These are phyloP conservation scores for Geotrichum ghanense DNA, from an alignment of 805 yeast genomes.

Conservation along the genomic window DNA sequence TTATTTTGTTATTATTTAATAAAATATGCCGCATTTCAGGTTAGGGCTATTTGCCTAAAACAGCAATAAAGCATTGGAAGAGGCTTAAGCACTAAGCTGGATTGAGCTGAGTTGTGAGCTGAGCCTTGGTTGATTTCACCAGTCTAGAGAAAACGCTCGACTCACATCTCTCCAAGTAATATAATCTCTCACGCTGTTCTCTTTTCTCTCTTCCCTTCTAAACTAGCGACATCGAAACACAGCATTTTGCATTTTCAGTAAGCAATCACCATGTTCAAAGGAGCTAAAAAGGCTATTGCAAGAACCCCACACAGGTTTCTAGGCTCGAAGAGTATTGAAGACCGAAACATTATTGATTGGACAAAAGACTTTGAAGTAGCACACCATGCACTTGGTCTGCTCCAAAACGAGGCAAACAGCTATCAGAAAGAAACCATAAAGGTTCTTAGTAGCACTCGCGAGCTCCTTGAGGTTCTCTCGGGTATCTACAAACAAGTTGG, in stretches of 20 bases:
- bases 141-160: too few species aligned
- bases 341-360: slow-evolving; percentile 25
- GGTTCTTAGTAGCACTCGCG: slow-evolving; percentile 2
- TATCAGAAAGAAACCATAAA: slow-evolving; percentile 11
- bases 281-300: slow-evolving; percentile 26
- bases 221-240: too few species aligned
- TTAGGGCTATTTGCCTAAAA: too few species aligned
- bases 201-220: too few species aligned
- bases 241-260: not conserved
- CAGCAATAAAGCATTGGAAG: too few species aligned
- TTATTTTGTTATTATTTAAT: too few species aligned
- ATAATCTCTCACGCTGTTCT: not conserved
- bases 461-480: slow-evolving; percentile 11
- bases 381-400: slow-evolving; percentile 20
- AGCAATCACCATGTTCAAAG: slow-evolving; percentile 16
- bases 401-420: slow-evolving; percentile 16
- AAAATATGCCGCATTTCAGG: too few species aligned
- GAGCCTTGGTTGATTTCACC: too few species aligned
- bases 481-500: slow-evolving; percentile 20
- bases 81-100: too few species aligned
- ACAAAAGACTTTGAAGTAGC: slow-evolving; percentile 25
- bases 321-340: slow-evolving; percentile 26
- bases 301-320: slow-evolving; percentile 26
- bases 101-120: too few species aligned
- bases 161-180: too few species aligned